Evolutionary conservation across 2,329 filamentous ascomycete species (phyloP).

Genomic region (Alternaria gansuensis): DNA sequence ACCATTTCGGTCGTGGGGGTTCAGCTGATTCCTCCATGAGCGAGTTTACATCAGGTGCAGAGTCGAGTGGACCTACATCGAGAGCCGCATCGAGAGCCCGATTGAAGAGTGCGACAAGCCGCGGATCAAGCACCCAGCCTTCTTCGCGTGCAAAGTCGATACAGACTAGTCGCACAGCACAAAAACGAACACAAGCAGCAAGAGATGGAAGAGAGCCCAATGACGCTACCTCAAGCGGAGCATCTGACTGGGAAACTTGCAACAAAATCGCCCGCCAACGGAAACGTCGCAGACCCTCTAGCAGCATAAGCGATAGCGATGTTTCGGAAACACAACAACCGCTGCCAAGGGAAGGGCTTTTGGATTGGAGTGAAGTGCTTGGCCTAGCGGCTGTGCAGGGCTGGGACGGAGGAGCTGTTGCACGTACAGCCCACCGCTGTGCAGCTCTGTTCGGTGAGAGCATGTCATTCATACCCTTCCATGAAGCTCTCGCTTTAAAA

Average conservation of each 20-base stretch:
- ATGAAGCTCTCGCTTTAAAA: conserved; percentile 50
- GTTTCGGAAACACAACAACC: conserved; percentile 24
- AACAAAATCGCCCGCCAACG: conserved; percentile 2
- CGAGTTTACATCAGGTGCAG: conserved; percentile 41
- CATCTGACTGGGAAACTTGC: conserved; percentile 28
- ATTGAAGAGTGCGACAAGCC: conserved; percentile 23
- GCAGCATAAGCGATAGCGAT: conserved; percentile 19
- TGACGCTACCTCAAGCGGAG: conserved; percentile 47
- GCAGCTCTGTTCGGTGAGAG: conserved; percentile 76
- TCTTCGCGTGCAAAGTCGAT: conserved; percentile 21
- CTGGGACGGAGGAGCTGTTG: conserved; percentile 70
- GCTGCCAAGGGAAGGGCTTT: conserved; percentile 29
- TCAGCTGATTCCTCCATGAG: conserved; percentile 44
- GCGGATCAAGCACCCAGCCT: conserved; percentile 18
- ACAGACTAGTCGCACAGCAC: background rate
- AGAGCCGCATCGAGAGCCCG: conserved; percentile 28
- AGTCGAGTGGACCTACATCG: conserved; percentile 29
- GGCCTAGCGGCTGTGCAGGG: conserved; percentile 79
- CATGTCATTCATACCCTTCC: conserved; percentile 70
- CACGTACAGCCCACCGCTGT: conserved; percentile 76
- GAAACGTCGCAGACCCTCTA: conserved; percentile 29
- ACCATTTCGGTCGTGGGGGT: conserved; percentile 51
- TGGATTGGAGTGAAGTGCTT: conserved; percentile 85
- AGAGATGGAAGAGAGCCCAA: background rate
- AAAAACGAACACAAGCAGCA: background rate